Evolutionary conservation across 768 basidiomycete genomes (phyloP), one percentile per base, ranked within the genome.

Genomic region (Leccinellum rugosiceps): DNA sequence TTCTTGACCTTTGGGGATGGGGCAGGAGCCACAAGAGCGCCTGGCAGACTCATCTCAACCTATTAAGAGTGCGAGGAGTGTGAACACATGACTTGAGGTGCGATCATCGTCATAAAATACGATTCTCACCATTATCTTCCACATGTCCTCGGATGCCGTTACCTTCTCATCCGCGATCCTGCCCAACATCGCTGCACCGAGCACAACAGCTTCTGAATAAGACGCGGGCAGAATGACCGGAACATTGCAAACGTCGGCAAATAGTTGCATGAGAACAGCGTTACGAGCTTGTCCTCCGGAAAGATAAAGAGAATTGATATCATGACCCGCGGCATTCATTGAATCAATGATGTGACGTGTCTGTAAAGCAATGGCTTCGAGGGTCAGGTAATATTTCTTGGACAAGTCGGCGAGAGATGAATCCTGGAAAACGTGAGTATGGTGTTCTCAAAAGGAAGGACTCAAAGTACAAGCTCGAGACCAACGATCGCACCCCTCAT

Each of bases 281-380:
- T 98, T 99, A 77, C 89, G 92, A 35, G 92, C 93, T 76, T 98
- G 94, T 6, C 92, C 90, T 34, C 95, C 94, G 52, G 86, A 90
- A 83, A 98, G 89, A 77, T 92, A 97, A 67, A 99, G 87, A 30
- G 85, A 82, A 50, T 81, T 80, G 65, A 99, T 86, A 19, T 77
- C 67, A 73, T 98, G 96, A 0, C 95, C 96, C 25, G 85, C 81
- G n/a, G 68, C 70, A 74, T 98, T 96, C 80, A 98, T 88, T 59
- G 84, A 82, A 65, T 94, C 91, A 58, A 98, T 78, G 72, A 99
- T 98, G 72, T 97, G 94, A 11, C 91, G 81, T 30, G 94, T 97
- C 72, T 98, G 95, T 23, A 97, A 83, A 15, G 94, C 90, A 71
- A 99, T 95, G 19, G 94, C 85, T 75, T 97, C 92, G 47, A 98